phyloP scores from a whole-genome alignment of 1,139 yeast genomes.

The Kazachstania sp. region DNA sequence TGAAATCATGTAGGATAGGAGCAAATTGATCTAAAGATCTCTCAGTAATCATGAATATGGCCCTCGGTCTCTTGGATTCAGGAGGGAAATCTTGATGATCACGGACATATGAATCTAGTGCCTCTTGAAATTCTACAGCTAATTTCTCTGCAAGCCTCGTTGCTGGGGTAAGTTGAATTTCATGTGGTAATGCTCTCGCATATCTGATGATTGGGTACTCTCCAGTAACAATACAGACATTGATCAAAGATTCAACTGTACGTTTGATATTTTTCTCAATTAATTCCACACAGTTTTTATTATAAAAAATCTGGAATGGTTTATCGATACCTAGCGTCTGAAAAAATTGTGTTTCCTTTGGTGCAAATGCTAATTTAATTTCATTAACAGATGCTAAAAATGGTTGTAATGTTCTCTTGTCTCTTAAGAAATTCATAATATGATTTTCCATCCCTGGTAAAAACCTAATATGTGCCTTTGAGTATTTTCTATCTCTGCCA shows the following conservation, averaged over 20 bases:
- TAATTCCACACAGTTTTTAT: constrained; percentile 53
- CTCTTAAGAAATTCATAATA: constrained; percentile 24
- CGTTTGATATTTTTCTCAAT: constrained; percentile 49
- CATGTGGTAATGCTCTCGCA: constrained; percentile 39
- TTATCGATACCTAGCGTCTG: constrained; percentile 34
- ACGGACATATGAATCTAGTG: constrained; percentile 69
- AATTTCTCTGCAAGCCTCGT: constrained; percentile 61
- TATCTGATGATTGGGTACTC: constrained; percentile 84
- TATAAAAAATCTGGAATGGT: constrained; percentile 69
- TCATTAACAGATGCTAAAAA: constrained; percentile 30
- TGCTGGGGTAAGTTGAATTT: constrained; percentile 43
- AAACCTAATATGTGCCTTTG: constrained; percentile 48
- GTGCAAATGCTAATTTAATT: constrained; percentile 37
- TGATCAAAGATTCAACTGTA: constrained; percentile 55
- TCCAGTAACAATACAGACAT: constrained; percentile 68
- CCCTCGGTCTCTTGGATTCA: constrained; percentile 48
- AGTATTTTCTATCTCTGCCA: constrained; percentile 45
- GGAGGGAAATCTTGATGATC: constrained; percentile 55
- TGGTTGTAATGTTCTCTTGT: constrained; percentile 28
- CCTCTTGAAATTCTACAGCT: constrained; percentile 63
- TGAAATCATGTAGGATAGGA: constrained; percentile 82
- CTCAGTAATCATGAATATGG: constrained; percentile 70
- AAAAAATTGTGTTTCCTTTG: constrained; percentile 43
- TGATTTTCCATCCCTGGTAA: constrained; percentile 41
- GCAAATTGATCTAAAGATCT: constrained; percentile 76